A percentile compares a stretch with the other conserved stretches of the same genome.
Evolutionary conservation across 164 flowering plant genomes (phyloP).

Genomic region (Kingdonia uniflora): DNA sequence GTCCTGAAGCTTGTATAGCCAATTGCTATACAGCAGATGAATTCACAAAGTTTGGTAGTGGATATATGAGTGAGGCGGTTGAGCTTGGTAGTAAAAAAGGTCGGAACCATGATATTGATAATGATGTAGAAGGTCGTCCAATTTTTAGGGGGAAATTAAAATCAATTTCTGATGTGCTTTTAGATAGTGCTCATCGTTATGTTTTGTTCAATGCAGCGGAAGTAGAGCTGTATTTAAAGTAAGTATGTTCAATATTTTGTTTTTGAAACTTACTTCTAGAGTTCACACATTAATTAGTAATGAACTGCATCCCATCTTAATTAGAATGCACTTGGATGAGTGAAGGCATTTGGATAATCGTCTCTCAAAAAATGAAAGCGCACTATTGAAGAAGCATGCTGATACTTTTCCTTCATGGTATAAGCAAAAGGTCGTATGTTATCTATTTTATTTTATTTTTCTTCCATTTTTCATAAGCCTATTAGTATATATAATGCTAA

Average conservation of each 20-base stretch:
- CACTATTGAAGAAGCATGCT: background rate
- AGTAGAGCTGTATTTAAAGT: background rate
- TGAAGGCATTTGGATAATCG: background rate
- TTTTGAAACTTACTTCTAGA: background rate
- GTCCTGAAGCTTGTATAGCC: constrained; percentile 2
- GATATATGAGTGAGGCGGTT: background rate
- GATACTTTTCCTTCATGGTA: background rate
- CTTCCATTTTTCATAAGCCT: too few species aligned
- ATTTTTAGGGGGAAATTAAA: background rate
- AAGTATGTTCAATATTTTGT: background rate
- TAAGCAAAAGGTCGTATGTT: background rate
- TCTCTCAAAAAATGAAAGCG: background rate
- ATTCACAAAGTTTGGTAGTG: background rate
- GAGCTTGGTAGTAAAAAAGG: background rate
- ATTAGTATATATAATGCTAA: too few species aligned
- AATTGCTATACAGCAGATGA: constrained; percentile 7
- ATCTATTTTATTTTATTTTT: background rate
- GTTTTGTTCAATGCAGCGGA: constrained; percentile 1
- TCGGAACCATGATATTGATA: too few species aligned
- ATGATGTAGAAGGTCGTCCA: background rate
- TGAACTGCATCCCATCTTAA: background rate
- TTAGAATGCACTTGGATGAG: constrained; percentile 1
- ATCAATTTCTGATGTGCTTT: background rate
- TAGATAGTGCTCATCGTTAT: constrained; percentile 2
- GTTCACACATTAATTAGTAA: background rate